Percentiles rank a stretch among this genome's conserved stretches.
These are phyloP conservation scores for Fraxinus americana DNA, from an alignment of 257 asterid genomes.

Conservation along the genomic window DNA sequence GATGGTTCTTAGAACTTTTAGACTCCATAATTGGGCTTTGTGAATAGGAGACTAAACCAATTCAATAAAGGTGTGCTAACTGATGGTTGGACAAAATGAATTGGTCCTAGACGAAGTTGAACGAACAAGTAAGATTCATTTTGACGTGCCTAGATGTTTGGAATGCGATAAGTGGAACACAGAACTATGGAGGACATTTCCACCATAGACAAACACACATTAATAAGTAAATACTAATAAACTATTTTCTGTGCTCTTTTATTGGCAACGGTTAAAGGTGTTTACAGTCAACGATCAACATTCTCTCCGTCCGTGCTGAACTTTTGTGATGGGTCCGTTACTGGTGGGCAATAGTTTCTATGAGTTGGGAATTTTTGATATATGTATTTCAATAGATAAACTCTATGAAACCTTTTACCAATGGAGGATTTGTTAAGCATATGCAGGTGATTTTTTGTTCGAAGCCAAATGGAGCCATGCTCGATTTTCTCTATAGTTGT, in stretches of 20 bases:
- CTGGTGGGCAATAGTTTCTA: too few species aligned
- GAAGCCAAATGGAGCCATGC: too few species aligned
- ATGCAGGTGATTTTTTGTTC: too few species aligned
- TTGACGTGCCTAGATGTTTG: not conserved
- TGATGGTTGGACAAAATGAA: not conserved
- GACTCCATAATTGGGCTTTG: not conserved
- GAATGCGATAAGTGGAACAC: not conserved
- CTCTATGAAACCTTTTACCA: too few species aligned
- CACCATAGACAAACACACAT: too few species aligned
- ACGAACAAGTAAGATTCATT: not conserved
- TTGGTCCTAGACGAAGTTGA: not conserved
- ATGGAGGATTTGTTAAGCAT: too few species aligned
- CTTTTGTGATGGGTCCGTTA: too few species aligned
- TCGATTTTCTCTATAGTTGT: too few species aligned
- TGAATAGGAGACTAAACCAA: slow-evolving; percentile 1
- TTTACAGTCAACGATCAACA: slow-evolving; percentile 62
- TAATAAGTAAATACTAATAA: not conserved
- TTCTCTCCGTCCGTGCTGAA: too few species aligned
- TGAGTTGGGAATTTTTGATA: too few species aligned
- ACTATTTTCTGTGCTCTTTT: slow-evolving; percentile 26
- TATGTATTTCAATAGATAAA: too few species aligned
- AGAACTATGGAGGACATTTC: not conserved
- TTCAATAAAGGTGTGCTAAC: not conserved
- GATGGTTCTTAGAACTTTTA: not conserved
- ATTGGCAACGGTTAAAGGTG: slow-evolving; percentile 72